Conservation (phyloP, 306 rosid species). For the Glycine latifolia region DNA sequence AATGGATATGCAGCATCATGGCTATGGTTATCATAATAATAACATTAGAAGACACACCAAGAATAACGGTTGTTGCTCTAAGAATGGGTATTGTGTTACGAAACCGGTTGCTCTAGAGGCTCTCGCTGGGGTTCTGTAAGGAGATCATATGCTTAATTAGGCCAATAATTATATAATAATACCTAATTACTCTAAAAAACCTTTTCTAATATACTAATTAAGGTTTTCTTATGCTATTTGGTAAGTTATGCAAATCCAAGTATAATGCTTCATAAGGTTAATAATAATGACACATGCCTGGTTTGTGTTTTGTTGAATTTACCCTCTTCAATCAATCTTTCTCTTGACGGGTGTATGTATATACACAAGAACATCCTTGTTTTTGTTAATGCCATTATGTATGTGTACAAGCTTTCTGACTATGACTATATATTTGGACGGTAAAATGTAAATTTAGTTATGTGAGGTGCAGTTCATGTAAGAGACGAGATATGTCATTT, state of each 20-base stretch:
- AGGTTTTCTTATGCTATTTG: slow-evolving; percentile 22
- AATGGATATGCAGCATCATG: slow-evolving; percentile 54
- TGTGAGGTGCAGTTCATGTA: not conserved
- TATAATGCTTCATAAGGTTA: slow-evolving; percentile 29
- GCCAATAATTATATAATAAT: not conserved
- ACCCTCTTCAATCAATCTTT: not conserved
- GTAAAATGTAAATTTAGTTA: not conserved
- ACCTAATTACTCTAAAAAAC: not conserved
- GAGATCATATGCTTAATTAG: slow-evolving; percentile 45
- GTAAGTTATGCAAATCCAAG: not conserved
- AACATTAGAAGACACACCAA: slow-evolving; percentile 45
- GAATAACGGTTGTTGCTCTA: slow-evolving; percentile 45
- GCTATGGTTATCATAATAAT: slow-evolving; percentile 15
- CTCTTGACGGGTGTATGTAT: not conserved
- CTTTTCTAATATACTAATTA: not conserved
- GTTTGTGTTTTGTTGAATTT: slow-evolving; percentile 17
- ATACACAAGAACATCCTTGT: not conserved
- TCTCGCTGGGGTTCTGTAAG: slow-evolving; percentile 44
- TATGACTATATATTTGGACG: not conserved
- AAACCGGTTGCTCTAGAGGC: slow-evolving; percentile 55
- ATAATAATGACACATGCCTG: slow-evolving; percentile 37
- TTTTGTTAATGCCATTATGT: not conserved
- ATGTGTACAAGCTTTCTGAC: not conserved
- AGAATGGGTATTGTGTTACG: slow-evolving; percentile 55
- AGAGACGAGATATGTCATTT: not conserved